Percentiles rank a stretch among this genome's conserved stretches.
Evolutionary conservation across 1,139 yeast genomes (phyloP).

Genomic region (Hyphopichia pseudoburtonii): DNA sequence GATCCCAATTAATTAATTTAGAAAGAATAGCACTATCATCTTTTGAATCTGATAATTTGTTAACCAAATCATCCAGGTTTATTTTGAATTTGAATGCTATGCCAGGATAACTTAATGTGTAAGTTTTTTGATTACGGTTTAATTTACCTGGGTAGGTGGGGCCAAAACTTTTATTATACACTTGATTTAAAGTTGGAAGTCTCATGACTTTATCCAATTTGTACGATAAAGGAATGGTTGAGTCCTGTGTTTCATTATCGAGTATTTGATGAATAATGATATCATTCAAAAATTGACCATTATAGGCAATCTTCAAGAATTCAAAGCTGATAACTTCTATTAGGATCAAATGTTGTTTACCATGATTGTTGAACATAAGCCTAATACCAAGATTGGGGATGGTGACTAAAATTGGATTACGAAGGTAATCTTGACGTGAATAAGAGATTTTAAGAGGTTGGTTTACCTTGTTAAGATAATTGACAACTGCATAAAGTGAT

Average conservation of each 20-base stretch:
- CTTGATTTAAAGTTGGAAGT: constrained; percentile 33
- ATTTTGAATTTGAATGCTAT: constrained; percentile 46
- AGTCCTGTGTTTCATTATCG: background rate
- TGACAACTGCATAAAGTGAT: constrained; percentile 26
- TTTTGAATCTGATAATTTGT: constrained; percentile 12
- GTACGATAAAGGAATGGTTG: background rate
- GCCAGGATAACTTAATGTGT: constrained; percentile 56
- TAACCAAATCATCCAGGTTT: constrained; percentile 17
- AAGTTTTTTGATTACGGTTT: constrained; percentile 17
- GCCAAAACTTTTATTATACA: constrained; percentile 60
- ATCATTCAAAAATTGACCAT: constrained; percentile 32
- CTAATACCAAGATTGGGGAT: constrained; percentile 32
- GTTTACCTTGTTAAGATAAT: constrained; percentile 22
- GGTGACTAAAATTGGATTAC: constrained; percentile 33
- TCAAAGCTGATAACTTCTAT: constrained; percentile 44
- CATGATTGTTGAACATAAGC: constrained; percentile 41
- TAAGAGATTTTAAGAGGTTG: constrained; percentile 29
- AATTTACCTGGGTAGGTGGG: constrained; percentile 61
- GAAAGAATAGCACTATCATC: constrained; percentile 24
- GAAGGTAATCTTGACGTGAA: constrained; percentile 22
- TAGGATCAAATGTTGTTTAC: constrained; percentile 41
- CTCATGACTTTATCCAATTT: constrained; percentile 4
- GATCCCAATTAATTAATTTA: constrained; percentile 33
- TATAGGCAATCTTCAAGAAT: constrained; percentile 27
- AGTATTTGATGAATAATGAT: constrained; percentile 9